phyloP scores from a whole-genome alignment of 129 eudicot genomes.

The Pittosporum tobira region DNA sequence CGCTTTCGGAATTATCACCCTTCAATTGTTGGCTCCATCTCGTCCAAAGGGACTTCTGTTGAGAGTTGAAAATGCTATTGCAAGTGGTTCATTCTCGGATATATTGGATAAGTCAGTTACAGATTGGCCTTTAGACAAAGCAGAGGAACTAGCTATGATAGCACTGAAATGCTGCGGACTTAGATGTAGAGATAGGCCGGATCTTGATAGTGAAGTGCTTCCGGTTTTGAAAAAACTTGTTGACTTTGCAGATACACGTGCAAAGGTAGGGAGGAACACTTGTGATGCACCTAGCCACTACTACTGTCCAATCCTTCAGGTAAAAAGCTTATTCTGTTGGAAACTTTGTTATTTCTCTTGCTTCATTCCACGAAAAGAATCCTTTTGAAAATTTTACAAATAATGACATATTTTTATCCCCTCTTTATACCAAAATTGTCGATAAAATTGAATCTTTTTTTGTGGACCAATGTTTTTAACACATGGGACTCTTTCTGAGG shows the following conservation, averaged over 20 bases:
- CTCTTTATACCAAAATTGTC: too few species aligned
- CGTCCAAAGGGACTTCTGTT: constrained; percentile 46
- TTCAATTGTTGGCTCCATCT: constrained; percentile 52
- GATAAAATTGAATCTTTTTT: too few species aligned
- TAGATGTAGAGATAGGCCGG: constrained; percentile 84
- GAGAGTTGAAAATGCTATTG: constrained; percentile 51
- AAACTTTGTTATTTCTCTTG: not conserved
- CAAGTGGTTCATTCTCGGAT: constrained; percentile 31
- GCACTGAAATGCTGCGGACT: constrained; percentile 58
- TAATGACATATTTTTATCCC: too few species aligned
- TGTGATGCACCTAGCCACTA: constrained; percentile 55
- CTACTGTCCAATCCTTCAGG: constrained; percentile 86
- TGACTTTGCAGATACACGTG: constrained; percentile 49
- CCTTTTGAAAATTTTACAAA: too few species aligned
- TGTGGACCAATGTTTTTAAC: too few species aligned
- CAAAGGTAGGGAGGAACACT: constrained; percentile 14
- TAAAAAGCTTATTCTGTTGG: constrained; percentile 6
- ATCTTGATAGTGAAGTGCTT: constrained; percentile 66
- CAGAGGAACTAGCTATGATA: constrained; percentile 51
- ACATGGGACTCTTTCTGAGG: too few species aligned
- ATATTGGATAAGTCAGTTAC: constrained; percentile 50
- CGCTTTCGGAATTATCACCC: constrained; percentile 65
- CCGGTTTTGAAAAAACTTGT: constrained; percentile 64
- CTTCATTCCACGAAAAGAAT: too few species aligned
- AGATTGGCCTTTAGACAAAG: constrained; percentile 70